phyloP scores from a whole-genome alignment of 2,329 filamentous ascomycete species.

The Cercospora sesami region DNA sequence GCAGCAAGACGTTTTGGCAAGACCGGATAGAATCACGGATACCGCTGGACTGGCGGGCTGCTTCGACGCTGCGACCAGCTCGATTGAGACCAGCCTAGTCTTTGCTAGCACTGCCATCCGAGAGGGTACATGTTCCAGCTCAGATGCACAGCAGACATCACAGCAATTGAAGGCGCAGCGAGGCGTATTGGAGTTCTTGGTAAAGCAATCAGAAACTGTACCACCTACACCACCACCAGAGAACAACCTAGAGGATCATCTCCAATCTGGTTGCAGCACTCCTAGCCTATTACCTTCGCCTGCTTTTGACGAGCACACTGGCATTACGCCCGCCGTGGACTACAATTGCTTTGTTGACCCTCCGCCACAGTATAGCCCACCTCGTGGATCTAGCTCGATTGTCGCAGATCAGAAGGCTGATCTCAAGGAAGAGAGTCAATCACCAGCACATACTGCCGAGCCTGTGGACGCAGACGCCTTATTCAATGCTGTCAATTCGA shows the following conservation, averaged over 20 bases:
- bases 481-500: constrained; percentile 29
- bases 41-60: constrained; percentile 7
- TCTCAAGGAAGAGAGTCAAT: constrained; percentile 9
- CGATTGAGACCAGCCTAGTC: constrained; percentile 12
- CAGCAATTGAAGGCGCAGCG: constrained; percentile 29
- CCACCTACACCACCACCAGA: constrained; percentile 28
- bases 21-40: background rate
- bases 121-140: background rate
- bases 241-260: background rate
- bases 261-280: background rate
- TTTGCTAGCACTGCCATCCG: background rate
- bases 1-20: constrained; percentile 21
- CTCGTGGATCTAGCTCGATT: constrained; percentile 8
- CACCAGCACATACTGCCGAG: constrained; percentile 17
- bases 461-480: constrained; percentile 24
- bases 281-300: background rate
- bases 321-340: constrained; percentile 30
- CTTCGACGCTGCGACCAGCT: constrained; percentile 20
- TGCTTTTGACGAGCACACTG: constrained; percentile 19
- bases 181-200: constrained; percentile 26
- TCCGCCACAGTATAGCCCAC: constrained; percentile 35
- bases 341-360: constrained; percentile 33
- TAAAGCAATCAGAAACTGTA: constrained; percentile 3
- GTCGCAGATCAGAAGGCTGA: constrained; percentile 23
- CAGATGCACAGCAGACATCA: constrained; percentile 12